Conservation (phyloP, 2,329 filamentous ascomycete species). For the Fusarium mundagurra region DNA sequence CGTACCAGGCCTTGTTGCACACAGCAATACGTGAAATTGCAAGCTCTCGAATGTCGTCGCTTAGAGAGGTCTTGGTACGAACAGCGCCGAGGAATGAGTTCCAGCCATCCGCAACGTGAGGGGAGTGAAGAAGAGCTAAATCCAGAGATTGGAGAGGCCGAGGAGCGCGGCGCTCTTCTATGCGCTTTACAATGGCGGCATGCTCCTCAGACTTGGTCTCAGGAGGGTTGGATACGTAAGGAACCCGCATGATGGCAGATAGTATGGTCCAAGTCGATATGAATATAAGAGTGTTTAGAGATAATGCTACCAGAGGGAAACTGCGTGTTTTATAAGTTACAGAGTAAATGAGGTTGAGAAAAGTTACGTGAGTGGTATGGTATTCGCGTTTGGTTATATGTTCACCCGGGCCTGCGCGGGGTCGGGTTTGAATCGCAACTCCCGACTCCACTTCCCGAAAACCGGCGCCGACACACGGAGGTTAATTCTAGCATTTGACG, state of each 20-base stretch:
- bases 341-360: not conserved
- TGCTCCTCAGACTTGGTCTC: conserved; percentile 57
- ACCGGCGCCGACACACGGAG: conserved; percentile 33
- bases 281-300: not conserved
- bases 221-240: conserved; percentile 68
- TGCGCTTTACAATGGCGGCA: conserved; percentile 68
- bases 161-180: conserved; percentile 72
- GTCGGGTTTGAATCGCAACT: conserved; percentile 38
- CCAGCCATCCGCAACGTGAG: conserved; percentile 79
- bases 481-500: conserved; percentile 19
- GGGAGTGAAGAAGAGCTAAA: conserved; percentile 78
- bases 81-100: conserved; percentile 74
- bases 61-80: conserved; percentile 62
- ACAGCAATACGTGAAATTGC: conserved; percentile 84
- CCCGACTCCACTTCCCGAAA: conserved; percentile 44
- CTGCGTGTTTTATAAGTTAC: not conserved
- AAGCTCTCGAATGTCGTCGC: conserved; percentile 73
- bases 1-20: conserved; percentile 84
- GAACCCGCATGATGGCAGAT: conserved; percentile 67
- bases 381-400: conserved; percentile 40
- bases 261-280: conserved; percentile 14
- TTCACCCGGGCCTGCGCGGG: conserved; percentile 43
- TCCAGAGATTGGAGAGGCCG: conserved; percentile 80
- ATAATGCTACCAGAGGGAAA: not conserved
- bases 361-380: not conserved